Base-by-base conservation (phyloP, 352 stramenopile genomes). In the Globisporangium splendens region DNA sequence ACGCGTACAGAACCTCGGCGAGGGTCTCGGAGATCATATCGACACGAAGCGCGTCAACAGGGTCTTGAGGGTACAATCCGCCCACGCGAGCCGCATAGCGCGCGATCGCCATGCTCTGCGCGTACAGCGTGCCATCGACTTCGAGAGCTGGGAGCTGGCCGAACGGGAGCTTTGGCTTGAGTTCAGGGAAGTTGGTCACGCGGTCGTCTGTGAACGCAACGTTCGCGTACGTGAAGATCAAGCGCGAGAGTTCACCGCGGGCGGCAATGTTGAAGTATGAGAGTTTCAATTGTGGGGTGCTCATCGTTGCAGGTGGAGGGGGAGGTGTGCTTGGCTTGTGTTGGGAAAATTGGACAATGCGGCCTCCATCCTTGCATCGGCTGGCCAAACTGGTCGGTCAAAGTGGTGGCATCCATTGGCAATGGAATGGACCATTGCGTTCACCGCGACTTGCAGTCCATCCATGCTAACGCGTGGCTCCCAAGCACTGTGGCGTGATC, bases 201-300 rank as follows among this genome's bases (percentile, higher is more conserved):
- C 78, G 75, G 43, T 79, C 50, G 65, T 95, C 82, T 20, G 75
- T 65, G 53, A 92, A 94, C 1, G 65, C 42, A 8, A 93, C 63
- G 47, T 69, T 74, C 20, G 78, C 80, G n/a, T 66, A 68, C 20
- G 64, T 59, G 46, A 90, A 56, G 12, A 77, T 63, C 18, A 93
- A 66, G 20, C 86, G 81, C 4, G 78, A 72, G 21, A 86, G 58
- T 67, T 93, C 86, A 0, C 59, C 83, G 22, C 76, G 77, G 2
- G 68, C 83, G 0, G 68, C 11, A 38, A 70, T 57, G 35, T 70
- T 54, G 50, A 93, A 91, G 69, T 95, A 95, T 42, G 71, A 86
- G 22, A 93, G 61, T 72, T 85, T 83, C 46, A 88, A 59, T 15
- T 69, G 61, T 33, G 65, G 41, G 7, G 39, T 12, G 39, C 39